Conservation (phyloP, 2,329 filamentous ascomycete genomes). For the Aspergillus phoenicis region DNA sequence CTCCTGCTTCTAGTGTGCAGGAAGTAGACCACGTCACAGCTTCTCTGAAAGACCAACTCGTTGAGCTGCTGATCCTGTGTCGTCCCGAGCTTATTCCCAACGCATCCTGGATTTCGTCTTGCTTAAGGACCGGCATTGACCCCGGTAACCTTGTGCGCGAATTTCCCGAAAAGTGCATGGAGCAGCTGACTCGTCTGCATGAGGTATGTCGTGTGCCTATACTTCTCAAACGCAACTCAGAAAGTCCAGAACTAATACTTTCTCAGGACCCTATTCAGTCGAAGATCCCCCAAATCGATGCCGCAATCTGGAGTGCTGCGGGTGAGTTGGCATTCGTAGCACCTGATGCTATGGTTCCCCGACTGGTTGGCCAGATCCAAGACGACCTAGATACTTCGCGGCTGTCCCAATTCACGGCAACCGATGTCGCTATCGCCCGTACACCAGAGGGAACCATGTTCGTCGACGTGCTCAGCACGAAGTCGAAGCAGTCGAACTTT, state of each 20-base stretch:
- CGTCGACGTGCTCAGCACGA: slow-evolving; percentile 86
- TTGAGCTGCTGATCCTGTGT: slow-evolving; percentile 75
- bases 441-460: slow-evolving; percentile 87
- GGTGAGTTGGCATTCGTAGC: slow-evolving; percentile 93
- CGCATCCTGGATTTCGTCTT: slow-evolving; percentile 85
- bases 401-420: slow-evolving; percentile 73
- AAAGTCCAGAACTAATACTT: slow-evolving; percentile 1
- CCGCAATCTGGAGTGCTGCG: slow-evolving; percentile 79
- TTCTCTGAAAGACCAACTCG: slow-evolving; percentile 69
- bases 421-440: slow-evolving; percentile 89
- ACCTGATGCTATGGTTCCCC: slow-evolving; percentile 75
- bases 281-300: slow-evolving; percentile 47
- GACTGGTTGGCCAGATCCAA: slow-evolving; percentile 72
- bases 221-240: not conserved
- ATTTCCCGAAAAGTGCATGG: slow-evolving; percentile 65
- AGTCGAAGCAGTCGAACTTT: slow-evolving; percentile 67
- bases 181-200: slow-evolving; percentile 63
- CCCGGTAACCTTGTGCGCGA: slow-evolving; percentile 74
- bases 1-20: slow-evolving; percentile 30
- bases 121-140: slow-evolving; percentile 76
- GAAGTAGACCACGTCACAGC: slow-evolving; percentile 43
- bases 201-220: slow-evolving; percentile 51
- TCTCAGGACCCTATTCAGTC: slow-evolving; percentile 38
- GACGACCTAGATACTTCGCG: slow-evolving; percentile 72
- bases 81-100: slow-evolving; percentile 75